phyloP scores from a whole-genome alignment of 2,329 filamentous ascomycete species.

The Ceratocystis ficicola region DNA sequence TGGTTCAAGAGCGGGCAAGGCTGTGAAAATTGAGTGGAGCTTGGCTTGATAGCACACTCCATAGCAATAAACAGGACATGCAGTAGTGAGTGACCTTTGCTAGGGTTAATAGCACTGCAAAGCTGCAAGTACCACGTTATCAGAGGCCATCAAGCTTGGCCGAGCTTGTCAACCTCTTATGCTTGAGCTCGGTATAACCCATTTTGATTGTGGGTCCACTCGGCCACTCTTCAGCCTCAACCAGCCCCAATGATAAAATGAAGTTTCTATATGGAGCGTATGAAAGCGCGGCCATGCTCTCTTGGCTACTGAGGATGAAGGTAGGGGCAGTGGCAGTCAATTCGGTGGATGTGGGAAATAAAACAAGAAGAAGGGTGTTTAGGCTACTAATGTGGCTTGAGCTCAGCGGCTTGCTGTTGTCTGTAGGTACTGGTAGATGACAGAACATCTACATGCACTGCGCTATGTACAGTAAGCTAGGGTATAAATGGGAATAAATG shows the following conservation, averaged over 20 bases:
- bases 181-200: neutral
- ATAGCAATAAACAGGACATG: neutral
- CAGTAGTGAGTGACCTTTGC: slow-evolving; percentile 1
- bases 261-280: neutral
- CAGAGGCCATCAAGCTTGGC: neutral
- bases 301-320: neutral
- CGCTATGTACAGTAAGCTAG: neutral
- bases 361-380: too few species aligned
- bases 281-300: neutral
- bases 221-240: neutral
- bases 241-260: neutral
- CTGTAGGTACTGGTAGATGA: neutral
- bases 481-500: neutral
- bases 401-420: too few species aligned
- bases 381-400: too few species aligned
- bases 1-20: neutral
- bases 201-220: neutral
- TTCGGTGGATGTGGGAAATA: neutral
- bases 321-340: neutral
- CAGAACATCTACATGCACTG: neutral
- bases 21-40: slow-evolving; percentile 10
- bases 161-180: neutral
- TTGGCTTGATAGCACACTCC: neutral
- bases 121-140: neutral
- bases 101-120: neutral